Evolutionary conservation across 2,329 filamentous ascomycete genomes (phyloP).

Genomic region (Sarocladium oryzae): DNA sequence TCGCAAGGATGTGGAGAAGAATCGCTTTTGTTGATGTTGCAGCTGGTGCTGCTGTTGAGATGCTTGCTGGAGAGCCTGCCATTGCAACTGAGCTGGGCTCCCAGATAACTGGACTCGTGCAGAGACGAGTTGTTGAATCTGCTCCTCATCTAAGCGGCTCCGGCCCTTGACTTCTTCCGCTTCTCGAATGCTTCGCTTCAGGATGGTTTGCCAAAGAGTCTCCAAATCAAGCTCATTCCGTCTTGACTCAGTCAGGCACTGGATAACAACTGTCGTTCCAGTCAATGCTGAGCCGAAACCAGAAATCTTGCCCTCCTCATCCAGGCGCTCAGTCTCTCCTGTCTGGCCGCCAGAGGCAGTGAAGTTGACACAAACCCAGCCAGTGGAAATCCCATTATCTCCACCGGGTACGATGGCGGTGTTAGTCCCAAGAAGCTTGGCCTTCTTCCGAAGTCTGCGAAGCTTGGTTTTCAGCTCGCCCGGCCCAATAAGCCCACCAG

Average conservation of each 20-base stretch:
- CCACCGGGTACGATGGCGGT: slow-evolving; percentile 56
- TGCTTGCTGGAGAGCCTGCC: slow-evolving; percentile 28
- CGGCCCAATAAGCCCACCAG: slow-evolving; percentile 81
- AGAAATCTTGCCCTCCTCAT: slow-evolving; percentile 53
- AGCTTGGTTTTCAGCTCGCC: slow-evolving; percentile 89
- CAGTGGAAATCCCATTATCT: slow-evolving; percentile 85
- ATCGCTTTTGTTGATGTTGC: slow-evolving; percentile 24
- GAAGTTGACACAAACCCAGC: slow-evolving; percentile 93
- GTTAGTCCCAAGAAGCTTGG: slow-evolving; percentile 70
- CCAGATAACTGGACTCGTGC: slow-evolving; percentile 26
- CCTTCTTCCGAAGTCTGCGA: slow-evolving; percentile 70
- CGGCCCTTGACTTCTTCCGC: slow-evolving; percentile 24
- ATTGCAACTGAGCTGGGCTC: slow-evolving; percentile 24
- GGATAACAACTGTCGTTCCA: slow-evolving; percentile 49
- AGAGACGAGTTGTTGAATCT: slow-evolving; percentile 24
- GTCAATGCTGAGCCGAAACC: slow-evolving; percentile 61
- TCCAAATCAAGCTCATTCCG: slow-evolving; percentile 48
- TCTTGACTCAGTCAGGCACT: slow-evolving; percentile 50
- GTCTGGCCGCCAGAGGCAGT: slow-evolving; percentile 45
- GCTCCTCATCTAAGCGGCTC: slow-evolving; percentile 15
- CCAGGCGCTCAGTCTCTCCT: slow-evolving; percentile 45
- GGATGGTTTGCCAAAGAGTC: slow-evolving; percentile 39
- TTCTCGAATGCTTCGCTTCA: slow-evolving; percentile 29
- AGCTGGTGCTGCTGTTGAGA: slow-evolving; percentile 24
- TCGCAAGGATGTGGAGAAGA: slow-evolving; percentile 26